Evolutionary conservation across 2,329 filamentous ascomycete species (phyloP).

Genomic region (Fusarium aywerte): DNA sequence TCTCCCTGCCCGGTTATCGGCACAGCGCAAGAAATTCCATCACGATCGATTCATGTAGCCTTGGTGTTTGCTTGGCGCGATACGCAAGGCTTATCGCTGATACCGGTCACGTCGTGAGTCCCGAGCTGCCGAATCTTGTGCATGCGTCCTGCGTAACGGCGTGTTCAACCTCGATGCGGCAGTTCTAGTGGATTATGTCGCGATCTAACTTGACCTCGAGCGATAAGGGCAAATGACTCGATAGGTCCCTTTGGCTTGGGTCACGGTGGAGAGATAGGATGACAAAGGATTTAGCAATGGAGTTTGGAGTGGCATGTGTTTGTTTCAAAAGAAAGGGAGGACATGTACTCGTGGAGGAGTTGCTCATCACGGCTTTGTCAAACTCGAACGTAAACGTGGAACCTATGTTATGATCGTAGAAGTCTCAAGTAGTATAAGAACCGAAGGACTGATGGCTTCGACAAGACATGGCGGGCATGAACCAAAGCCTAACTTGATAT

Average conservation of each 20-base stretch:
- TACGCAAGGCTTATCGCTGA: neutral
- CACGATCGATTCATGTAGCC: conserved; percentile 3
- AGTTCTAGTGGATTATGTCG: conserved; percentile 32
- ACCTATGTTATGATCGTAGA: too few species aligned
- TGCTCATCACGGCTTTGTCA: too few species aligned
- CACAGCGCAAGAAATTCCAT: conserved; percentile 22
- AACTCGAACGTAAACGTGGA: too few species aligned
- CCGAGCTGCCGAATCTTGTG: conserved; percentile 24
- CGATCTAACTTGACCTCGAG: conserved; percentile 12
- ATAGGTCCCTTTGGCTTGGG: neutral
- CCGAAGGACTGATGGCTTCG: too few species aligned
- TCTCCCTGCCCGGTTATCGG: conserved; percentile 5
- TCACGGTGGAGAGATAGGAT: neutral
- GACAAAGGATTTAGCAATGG: neutral
- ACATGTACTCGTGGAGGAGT: too few species aligned
- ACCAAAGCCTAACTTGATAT: too few species aligned
- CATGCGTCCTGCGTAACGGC: conserved; percentile 6
- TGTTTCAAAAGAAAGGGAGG: too few species aligned
- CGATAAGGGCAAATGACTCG: neutral
- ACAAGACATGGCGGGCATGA: too few species aligned
- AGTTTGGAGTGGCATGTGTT: too few species aligned
- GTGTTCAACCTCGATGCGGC: conserved; percentile 24
- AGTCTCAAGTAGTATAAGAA: too few species aligned
- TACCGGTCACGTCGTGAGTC: conserved; percentile 2
- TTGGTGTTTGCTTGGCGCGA: conserved; percentile 16